Evolutionary conservation across 495 filamentous ascomycete species (phyloP).

Genomic region (Talaromyces proteolyticus): DNA sequence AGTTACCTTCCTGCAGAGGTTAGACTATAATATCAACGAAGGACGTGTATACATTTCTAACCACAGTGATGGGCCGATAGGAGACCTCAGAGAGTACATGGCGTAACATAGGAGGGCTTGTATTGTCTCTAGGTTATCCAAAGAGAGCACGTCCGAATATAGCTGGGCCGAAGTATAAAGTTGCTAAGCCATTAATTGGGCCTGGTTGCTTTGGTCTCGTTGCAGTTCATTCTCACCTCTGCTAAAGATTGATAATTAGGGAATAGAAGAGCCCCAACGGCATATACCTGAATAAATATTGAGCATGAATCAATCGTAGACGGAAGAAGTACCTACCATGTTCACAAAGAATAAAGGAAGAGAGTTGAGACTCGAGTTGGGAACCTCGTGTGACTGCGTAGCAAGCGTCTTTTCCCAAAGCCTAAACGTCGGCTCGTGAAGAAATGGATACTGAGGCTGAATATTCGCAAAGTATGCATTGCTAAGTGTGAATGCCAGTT

Average conservation of each 20-base stretch:
- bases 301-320: neutral
- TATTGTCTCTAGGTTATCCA: slow-evolving; percentile 12
- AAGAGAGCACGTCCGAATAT: slow-evolving; percentile 8
- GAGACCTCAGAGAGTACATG: slow-evolving; percentile 11
- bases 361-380: neutral
- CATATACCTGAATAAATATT: slow-evolving; percentile 10
- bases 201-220: neutral
- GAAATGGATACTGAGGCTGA: slow-evolving; percentile 14
- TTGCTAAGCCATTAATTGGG: neutral
- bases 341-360: slow-evolving; percentile 9
- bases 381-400: neutral
- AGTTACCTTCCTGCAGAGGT: slow-evolving; percentile 10
- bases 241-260: slow-evolving; percentile 3
- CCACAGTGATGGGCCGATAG: slow-evolving; percentile 9
- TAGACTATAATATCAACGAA: neutral
- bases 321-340: slow-evolving; percentile 7
- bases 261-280: slow-evolving; percentile 10
- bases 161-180: slow-evolving; percentile 1
- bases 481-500: slow-evolving; percentile 2
- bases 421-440: slow-evolving; percentile 14
- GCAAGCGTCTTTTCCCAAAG: neutral
- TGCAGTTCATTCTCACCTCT: neutral
- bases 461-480: slow-evolving; percentile 14
- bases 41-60: slow-evolving; percentile 1
- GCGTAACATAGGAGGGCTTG: slow-evolving; percentile 14